A percentile compares a stretch with the other conserved stretches of the same genome.
phyloP scores from a whole-genome alignment of 1,139 yeast genomes.

The Scheffersomyces parashehatae region DNA sequence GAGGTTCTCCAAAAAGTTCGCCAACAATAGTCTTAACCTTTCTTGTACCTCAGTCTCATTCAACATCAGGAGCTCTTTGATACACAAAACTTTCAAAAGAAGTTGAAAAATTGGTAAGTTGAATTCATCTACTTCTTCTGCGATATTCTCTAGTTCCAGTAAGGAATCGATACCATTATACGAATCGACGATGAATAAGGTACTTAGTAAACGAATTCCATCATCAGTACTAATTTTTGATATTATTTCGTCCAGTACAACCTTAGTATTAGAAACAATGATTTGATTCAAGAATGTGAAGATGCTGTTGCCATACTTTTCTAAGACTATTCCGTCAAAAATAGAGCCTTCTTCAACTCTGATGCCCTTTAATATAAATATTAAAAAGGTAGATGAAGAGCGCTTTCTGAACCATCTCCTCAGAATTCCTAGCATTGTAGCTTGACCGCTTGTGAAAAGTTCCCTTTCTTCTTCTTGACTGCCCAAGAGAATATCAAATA shows the following conservation, averaged over 20 bases:
- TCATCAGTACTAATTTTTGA: slow-evolving; percentile 19
- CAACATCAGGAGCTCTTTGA: slow-evolving; percentile 16
- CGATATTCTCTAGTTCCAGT: slow-evolving; percentile 20
- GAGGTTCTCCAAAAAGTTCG: slow-evolving; percentile 42
- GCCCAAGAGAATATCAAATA: slow-evolving; percentile 19
- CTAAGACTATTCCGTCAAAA: slow-evolving; percentile 10
- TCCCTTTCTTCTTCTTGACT: slow-evolving; percentile 6
- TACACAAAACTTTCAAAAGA: slow-evolving; percentile 26
- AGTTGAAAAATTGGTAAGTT: slow-evolving; percentile 56
- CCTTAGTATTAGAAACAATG: slow-evolving; percentile 21
- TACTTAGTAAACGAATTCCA: slow-evolving; percentile 23
- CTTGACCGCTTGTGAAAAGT: neutral
- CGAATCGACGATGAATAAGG: slow-evolving; percentile 10
- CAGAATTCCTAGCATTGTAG: neutral
- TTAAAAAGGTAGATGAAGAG: slow-evolving; percentile 5
- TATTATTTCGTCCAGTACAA: slow-evolving; percentile 24
- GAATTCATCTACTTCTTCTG: slow-evolving; percentile 44
- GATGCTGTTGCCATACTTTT: slow-evolving; percentile 7
- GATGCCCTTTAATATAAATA: slow-evolving; percentile 12
- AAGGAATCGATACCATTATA: slow-evolving; percentile 10
- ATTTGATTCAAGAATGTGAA: slow-evolving; percentile 17
- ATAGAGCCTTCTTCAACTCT: slow-evolving; percentile 6
- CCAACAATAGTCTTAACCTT: slow-evolving; percentile 30
- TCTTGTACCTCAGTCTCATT: slow-evolving; percentile 10
- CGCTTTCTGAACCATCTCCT: slow-evolving; percentile 1